Percentiles rank a stretch among this genome's conserved stretches.
These are phyloP conservation scores for Dictyostelium intermedium DNA, from an alignment of 78 protist genomes.

Conservation along the genomic window DNA sequence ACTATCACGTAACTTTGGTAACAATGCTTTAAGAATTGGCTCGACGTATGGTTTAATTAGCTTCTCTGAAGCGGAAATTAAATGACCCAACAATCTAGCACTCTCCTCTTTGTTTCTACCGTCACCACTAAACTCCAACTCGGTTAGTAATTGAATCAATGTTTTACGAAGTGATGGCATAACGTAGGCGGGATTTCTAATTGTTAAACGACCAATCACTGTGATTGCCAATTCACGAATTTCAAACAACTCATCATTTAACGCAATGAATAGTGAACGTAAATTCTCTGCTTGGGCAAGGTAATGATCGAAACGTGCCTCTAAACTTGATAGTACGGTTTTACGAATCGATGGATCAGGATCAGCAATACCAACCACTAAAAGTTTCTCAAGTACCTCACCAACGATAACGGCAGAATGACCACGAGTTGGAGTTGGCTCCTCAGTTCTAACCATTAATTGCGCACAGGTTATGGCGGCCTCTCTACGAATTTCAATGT, in stretches of 20 bases:
- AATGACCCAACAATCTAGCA: conserved; percentile 85
- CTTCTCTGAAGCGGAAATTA: conserved; percentile 80
- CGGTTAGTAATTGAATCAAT: conserved; percentile 93
- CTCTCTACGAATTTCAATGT: conserved; percentile 56
- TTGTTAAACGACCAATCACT: conserved; percentile 92
- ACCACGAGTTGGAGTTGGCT: conserved; percentile 67
- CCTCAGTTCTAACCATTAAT: conserved; percentile 42
- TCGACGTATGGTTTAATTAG: conserved; percentile 93
- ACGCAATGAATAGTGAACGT: conserved; percentile 83
- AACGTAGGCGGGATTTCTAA: conserved; percentile 95
- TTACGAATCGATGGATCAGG: conserved; percentile 87
- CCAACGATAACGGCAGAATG: conserved; percentile 69
- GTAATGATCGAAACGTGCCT: conserved; percentile 83
- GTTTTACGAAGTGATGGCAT: conserved; percentile 95
- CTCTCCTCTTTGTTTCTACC: conserved; percentile 80
- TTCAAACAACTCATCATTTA: conserved; percentile 88
- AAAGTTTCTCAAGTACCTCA: conserved; percentile 85
- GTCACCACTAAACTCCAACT: conserved; percentile 86
- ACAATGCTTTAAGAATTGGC: conserved; percentile 86
- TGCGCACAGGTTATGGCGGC: conserved; percentile 57
- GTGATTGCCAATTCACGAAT: conserved; percentile 88
- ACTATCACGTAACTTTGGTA: conserved; percentile 71
- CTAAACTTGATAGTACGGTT: conserved; percentile 78
- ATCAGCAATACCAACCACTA: conserved; percentile 88
- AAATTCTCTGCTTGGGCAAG: conserved; percentile 91